phyloP scores from a whole-genome alignment of 306 rosid species.

The Fragaria vesca region DNA sequence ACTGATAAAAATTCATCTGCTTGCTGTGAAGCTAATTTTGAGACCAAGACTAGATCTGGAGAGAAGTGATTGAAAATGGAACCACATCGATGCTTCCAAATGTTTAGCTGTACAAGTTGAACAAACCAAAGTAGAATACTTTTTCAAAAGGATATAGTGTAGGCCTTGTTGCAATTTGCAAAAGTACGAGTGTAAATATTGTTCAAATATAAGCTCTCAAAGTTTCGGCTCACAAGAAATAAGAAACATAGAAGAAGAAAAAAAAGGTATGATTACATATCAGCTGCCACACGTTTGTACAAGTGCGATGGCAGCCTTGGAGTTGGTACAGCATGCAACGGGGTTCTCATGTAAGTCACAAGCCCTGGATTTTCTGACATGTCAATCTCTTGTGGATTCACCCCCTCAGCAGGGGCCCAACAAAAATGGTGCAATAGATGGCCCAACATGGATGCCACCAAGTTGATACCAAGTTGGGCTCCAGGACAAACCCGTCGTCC shows the following conservation, averaged over 20 bases:
- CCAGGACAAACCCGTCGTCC: conserved; percentile 90
- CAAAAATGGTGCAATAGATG: conserved; percentile 78
- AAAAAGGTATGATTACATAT: conserved; percentile 31
- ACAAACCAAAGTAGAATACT: too few species aligned
- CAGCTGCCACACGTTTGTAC: conserved; percentile 59
- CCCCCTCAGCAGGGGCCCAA: conserved; percentile 57
- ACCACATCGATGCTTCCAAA: too few species aligned
- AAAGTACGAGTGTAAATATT: neutral
- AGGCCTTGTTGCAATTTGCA: too few species aligned
- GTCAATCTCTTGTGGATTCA: conserved; percentile 64
- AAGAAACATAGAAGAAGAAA: neutral
- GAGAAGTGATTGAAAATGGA: too few species aligned
- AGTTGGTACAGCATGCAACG: conserved; percentile 60
- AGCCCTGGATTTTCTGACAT: conserved; percentile 75
- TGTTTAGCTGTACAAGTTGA: too few species aligned
- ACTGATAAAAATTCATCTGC: too few species aligned
- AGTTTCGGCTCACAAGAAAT: neutral
- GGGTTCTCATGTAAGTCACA: conserved; percentile 76
- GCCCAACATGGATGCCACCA: conserved; percentile 82
- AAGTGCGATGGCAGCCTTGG: conserved; percentile 70
- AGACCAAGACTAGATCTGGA: too few species aligned
- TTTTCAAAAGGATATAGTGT: too few species aligned
- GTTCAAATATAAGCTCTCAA: neutral
- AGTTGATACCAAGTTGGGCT: conserved; percentile 76
- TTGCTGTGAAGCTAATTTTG: too few species aligned